These are phyloP conservation scores for Alternaria sp. DNA, from an alignment of 2,329 filamentous ascomycete species.

Conservation along the genomic window DNA sequence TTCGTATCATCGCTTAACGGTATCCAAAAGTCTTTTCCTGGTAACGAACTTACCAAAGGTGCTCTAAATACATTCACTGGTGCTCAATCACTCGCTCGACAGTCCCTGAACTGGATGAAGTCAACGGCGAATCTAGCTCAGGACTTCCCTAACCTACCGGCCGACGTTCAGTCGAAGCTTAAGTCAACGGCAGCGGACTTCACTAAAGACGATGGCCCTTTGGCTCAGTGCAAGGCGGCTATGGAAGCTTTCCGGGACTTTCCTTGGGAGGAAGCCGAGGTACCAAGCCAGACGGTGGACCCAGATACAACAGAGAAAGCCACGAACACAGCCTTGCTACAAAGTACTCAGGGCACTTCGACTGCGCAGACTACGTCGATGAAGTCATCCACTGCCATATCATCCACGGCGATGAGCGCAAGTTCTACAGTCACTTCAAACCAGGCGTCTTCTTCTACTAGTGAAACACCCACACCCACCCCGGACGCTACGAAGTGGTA, in stretches of 20 bases:
- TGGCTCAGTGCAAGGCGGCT: slow-evolving; percentile 12
- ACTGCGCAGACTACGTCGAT: not conserved
- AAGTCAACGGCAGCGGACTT: not conserved
- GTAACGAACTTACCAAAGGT: slow-evolving; percentile 7
- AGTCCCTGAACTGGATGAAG: slow-evolving; percentile 21
- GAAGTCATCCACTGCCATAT: not conserved
- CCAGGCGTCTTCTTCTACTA: not conserved
- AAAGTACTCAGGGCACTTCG: not conserved
- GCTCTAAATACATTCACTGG: slow-evolving; percentile 6
- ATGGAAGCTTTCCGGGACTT: slow-evolving; percentile 22
- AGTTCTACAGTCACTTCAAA: not conserved
- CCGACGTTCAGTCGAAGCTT: slow-evolving; percentile 11
- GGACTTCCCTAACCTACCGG: slow-evolving; percentile 12
- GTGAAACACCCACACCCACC: not conserved
- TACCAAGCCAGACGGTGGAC: not conserved
- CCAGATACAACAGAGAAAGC: not conserved
- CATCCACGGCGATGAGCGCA: not conserved
- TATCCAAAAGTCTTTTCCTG: slow-evolving; percentile 20
- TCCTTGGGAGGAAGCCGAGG: slow-evolving; percentile 19
- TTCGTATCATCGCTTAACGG: slow-evolving; percentile 25
- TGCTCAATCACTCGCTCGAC: slow-evolving; percentile 17
- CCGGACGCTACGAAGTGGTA: no score
- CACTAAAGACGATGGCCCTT: slow-evolving; percentile 3
- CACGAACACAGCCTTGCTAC: not conserved
- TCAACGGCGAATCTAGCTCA: slow-evolving; percentile 17